These are phyloP conservation scores for Trichoderma afroharzianum DNA, from an alignment of 2,329 filamentous ascomycete genomes.

Conservation along the genomic window DNA sequence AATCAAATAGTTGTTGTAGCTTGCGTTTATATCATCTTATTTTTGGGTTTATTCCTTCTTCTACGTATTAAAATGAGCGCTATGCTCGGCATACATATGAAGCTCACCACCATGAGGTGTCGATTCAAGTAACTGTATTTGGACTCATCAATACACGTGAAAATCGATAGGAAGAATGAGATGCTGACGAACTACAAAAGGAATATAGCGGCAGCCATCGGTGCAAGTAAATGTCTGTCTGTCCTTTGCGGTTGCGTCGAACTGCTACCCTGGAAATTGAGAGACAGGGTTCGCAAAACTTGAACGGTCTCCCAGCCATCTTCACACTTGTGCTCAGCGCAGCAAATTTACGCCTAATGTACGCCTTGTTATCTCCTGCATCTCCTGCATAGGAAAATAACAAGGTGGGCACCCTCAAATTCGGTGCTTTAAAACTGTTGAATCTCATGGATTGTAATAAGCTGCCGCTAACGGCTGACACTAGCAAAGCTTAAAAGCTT, in stretches of 20 bases:
- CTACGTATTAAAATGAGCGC: neutral
- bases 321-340: neutral
- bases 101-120: neutral
- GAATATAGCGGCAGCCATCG: neutral
- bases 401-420: neutral
- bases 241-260: neutral
- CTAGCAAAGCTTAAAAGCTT: neutral
- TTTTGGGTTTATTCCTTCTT: neutral
- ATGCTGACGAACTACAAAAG: neutral
- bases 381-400: neutral
- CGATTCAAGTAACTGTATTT: neutral
- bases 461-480: neutral
- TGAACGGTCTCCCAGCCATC: neutral
- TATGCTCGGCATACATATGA: neutral
- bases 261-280: neutral
- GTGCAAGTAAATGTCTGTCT: neutral
- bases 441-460: neutral
- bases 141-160: neutral
- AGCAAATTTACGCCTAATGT: neutral
- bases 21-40: neutral
- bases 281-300: neutral
- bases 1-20: neutral
- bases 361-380: neutral
- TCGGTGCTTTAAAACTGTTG: neutral
- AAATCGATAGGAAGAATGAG: neutral